Evolutionary conservation across 371 early-diverging fungal genomes (phyloP).

Genomic region (Choanephora cucurbitarum): DNA sequence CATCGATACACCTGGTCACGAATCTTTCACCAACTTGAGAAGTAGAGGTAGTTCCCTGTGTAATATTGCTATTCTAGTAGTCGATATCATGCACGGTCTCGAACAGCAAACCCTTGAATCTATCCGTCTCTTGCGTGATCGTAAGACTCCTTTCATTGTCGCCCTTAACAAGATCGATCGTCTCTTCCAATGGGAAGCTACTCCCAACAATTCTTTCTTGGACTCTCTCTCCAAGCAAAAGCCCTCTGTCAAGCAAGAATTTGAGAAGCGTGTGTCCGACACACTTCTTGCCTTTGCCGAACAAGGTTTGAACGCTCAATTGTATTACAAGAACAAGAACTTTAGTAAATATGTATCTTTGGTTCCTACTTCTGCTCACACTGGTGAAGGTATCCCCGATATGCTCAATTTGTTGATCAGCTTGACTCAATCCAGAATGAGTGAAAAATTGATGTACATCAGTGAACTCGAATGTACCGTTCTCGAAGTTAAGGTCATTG

Average conservation of each 20-base stretch:
- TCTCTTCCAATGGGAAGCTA: slow-evolving; percentile 95
- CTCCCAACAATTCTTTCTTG: slow-evolving; percentile 81
- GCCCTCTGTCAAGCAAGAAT: slow-evolving; percentile 82
- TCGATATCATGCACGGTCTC: slow-evolving; percentile 99
- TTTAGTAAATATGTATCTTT: slow-evolving; percentile 95
- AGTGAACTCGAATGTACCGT: slow-evolving; percentile 98
- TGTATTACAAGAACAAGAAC: slow-evolving; percentile 98
- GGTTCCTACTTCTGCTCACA: slow-evolving; percentile 99
- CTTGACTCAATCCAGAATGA: slow-evolving; percentile 96
- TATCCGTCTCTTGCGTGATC: slow-evolving; percentile 89
- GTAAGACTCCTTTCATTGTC: slow-evolving; percentile 99
- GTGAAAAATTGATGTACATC: slow-evolving; percentile 93
- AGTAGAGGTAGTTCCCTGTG: slow-evolving; percentile 99
- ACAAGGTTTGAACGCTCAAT: slow-evolving; percentile 95
- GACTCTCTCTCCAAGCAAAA: slow-evolving; percentile 84
- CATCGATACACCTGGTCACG: slow-evolving; percentile 99
- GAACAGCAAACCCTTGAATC: slow-evolving; percentile 99
- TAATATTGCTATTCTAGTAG: slow-evolving; percentile 99
- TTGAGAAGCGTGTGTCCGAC: slow-evolving; percentile 82
- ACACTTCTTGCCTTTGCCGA: slow-evolving; percentile 94
- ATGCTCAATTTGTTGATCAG: slow-evolving; percentile 92
- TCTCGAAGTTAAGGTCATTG: slow-evolving; percentile 99
- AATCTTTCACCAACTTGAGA: slow-evolving; percentile 99
- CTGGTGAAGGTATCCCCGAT: slow-evolving; percentile 99
- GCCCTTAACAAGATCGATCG: slow-evolving; percentile 99